These are phyloP conservation scores for Pelargonium myrrhifolium DNA, from an alignment of 441 rosid species.

Conservation along the genomic window DNA sequence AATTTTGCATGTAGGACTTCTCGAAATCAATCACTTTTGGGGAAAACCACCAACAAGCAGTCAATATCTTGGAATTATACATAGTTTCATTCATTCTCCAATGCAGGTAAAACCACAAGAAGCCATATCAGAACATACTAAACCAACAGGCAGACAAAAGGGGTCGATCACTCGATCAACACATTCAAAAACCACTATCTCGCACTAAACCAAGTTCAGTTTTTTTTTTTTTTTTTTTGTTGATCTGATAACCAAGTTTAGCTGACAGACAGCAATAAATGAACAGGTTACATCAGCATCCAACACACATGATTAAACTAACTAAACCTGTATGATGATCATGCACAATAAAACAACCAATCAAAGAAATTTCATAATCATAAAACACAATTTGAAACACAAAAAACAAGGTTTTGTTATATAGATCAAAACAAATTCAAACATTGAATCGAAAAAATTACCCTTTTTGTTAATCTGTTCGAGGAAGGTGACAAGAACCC, in stretches of 20 bases:
- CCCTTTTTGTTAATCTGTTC: slow-evolving; percentile 20
- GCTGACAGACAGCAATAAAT: background rate
- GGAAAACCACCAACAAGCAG: background rate
- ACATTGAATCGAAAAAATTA: background rate
- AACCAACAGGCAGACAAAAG: background rate
- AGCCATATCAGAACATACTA: background rate
- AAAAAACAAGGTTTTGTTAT: background rate
- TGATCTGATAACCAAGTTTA: no score
- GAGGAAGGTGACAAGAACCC: slow-evolving; percentile 19
- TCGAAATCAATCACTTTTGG: background rate
- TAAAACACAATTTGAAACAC: background rate
- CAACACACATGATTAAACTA: background rate
- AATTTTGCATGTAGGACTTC: no score
- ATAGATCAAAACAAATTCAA: no score
- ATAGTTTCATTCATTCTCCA: background rate
- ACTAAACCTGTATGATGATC: background rate
- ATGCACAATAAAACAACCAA: background rate
- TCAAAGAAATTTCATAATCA: background rate
- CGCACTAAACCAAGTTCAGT: no score
- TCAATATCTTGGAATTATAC: background rate
- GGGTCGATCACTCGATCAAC: slow-evolving; percentile 1
- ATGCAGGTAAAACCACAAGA: background rate
- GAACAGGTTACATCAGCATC: background rate
- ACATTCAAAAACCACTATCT: background rate
- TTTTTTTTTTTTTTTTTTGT: no score